phyloP scores from a whole-genome alignment of 164 flowering plant species.

The Nymphaea colorata region DNA sequence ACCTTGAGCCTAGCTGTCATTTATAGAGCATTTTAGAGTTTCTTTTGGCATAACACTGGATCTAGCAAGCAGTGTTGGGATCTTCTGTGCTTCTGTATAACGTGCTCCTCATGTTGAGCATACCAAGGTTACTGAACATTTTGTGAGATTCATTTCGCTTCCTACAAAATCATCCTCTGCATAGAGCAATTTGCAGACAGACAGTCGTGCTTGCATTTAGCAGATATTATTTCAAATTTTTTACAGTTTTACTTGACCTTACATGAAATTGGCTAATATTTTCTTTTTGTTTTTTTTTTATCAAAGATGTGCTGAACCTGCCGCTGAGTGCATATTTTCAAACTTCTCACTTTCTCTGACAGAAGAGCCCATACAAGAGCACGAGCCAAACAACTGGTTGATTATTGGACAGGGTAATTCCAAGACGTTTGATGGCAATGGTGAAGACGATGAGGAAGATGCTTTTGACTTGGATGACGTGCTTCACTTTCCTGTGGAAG shows the following conservation, averaged over 20 bases:
- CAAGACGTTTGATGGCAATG: slow-evolving; percentile 12
- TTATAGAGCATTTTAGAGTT: too few relatives aligned
- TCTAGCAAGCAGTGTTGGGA: too few relatives aligned
- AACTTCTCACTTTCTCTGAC: slow-evolving; percentile 63
- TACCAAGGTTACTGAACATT: too few relatives aligned
- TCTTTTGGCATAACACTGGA: too few relatives aligned
- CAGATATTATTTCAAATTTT: too few relatives aligned
- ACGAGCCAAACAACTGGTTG: slow-evolving; percentile 9
- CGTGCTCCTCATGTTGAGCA: too few relatives aligned
- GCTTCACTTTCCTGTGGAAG: slow-evolving; percentile 64
- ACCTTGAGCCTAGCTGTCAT: too few relatives aligned
- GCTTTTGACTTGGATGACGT: slow-evolving; percentile 60
- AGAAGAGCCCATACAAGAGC: slow-evolving; percentile 78
- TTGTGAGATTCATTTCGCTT: too few relatives aligned
- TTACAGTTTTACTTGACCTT: neutral
- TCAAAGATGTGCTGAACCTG: slow-evolving; percentile 72
- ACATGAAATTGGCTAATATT: neutral
- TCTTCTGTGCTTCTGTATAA: too few relatives aligned
- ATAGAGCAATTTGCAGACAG: too few relatives aligned
- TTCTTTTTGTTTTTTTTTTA: slow-evolving; percentile 1
- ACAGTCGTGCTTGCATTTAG: too few relatives aligned
- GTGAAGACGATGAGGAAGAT: slow-evolving; percentile 36
- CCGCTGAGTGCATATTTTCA: slow-evolving; percentile 56
- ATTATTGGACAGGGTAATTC: slow-evolving; percentile 26
- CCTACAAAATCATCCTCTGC: too few relatives aligned